A percentile compares a stretch with the other conserved stretches of the same genome.
Evolutionary conservation across 1,284 basidiomycete species (phyloP).

Genomic region (Leccinum fuscescens): DNA sequence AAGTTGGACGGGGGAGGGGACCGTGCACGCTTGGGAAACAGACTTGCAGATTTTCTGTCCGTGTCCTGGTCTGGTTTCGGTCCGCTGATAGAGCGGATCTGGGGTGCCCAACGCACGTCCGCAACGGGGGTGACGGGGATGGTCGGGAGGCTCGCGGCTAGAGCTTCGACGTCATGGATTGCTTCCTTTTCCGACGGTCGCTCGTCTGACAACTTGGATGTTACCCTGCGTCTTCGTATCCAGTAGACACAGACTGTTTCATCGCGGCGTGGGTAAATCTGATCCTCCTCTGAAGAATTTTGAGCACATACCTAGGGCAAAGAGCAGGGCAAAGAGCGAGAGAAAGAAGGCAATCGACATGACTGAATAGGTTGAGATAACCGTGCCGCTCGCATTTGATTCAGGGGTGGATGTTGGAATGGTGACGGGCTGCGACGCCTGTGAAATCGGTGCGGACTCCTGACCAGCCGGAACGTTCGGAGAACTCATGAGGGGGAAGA

Average conservation of each 20-base stretch:
- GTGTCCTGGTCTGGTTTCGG: slow-evolving; percentile 4
- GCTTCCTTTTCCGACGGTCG: too few species aligned
- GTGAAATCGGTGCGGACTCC: slow-evolving; percentile 1
- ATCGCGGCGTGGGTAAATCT: neutral
- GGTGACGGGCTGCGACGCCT: neutral
- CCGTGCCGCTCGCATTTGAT: neutral
- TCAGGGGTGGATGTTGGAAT: neutral
- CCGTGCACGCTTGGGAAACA: slow-evolving; percentile 19
- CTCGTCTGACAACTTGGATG: too few species aligned
- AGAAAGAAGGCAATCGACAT: slow-evolving; percentile 11
- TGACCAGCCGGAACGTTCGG: slow-evolving; percentile 8
- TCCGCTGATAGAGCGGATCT: slow-evolving; percentile 35
- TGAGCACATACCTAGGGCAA: slow-evolving; percentile 21
- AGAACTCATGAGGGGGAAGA: slow-evolving; percentile 10
- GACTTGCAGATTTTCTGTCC: slow-evolving; percentile 2
- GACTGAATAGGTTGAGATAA: neutral
- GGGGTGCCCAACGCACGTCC: slow-evolving; percentile 43
- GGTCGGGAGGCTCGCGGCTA: slow-evolving; percentile 7
- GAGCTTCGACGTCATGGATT: too few species aligned
- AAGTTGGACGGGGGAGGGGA: slow-evolving; percentile 18
- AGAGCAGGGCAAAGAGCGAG: slow-evolving; percentile 16
- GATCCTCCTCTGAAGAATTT: neutral
- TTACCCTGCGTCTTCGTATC: too few species aligned
- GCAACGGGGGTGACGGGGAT: slow-evolving; percentile 25
- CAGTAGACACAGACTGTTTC: too few species aligned